Base-by-base conservation (phyloP, 1,139 yeast genomes). In the Blastobotrys proliferans region DNA sequence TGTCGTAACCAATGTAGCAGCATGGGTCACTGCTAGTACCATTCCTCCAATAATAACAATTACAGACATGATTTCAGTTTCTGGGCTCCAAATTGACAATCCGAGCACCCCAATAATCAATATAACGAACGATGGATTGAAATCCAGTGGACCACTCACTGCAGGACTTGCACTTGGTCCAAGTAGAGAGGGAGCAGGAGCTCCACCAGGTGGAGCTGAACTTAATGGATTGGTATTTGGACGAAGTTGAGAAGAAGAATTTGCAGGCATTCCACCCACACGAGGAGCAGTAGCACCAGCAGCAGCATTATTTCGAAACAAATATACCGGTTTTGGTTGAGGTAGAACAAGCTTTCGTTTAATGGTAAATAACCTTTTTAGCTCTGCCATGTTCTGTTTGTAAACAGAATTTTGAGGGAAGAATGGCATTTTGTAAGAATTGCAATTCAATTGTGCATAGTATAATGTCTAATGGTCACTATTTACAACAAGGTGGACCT, bases 81-180 rank as follows among this genome's bases (percentile, higher is more conserved):
- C 38, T 17, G 38, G 38, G n/a, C 14, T 16, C 38, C 38, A 35
- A 4, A 35, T 31, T 2, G 38, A 24, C 31, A 35, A 35, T 2
- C 31, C 38, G 2, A 35, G 17, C 18, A 19, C 20, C 3, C 30
- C 31, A 18, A 26, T 14, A 13, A 35, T 3, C 21, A 35, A 5
- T 2, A 26, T 14, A 16, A 13, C 26, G 22, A 35, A 3, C 6
- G 4, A 8, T 16, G 38, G 31, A 35, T 35, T 9, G n/a, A 19
- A 3, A 10, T 9, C 14, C 14, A 33, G 13, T 11, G 26, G 16
- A 4, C 26, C 26, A n/a, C 13, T 6, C 8, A 17, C 36, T 9
- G 36, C 26, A 19, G 27, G 14, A 19, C 6, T 16, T 20, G 9
- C 13, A 9, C 6, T 8, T 8, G 10, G 21, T 14, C 22, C 35